Conservation (phyloP, 2,329 filamentous ascomycete species). For the Exserohilum rostratum region DNA sequence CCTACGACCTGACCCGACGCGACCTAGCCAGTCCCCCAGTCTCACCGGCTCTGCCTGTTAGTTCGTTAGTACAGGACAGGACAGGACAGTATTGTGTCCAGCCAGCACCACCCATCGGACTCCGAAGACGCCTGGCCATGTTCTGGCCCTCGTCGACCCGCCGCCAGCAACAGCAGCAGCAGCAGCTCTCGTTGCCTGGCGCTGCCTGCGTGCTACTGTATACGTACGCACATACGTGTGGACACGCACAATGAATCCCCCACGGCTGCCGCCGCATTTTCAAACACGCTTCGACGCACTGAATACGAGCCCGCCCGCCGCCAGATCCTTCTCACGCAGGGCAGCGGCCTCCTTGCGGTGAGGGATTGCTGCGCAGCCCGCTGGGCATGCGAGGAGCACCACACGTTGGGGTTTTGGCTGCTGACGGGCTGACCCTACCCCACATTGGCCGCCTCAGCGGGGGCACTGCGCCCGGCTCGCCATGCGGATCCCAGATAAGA, state of each 20-base stretch:
- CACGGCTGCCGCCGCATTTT: constrained; percentile 24
- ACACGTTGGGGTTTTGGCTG: constrained; percentile 9
- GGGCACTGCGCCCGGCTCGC: constrained; percentile 13
- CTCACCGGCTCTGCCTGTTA: constrained; percentile 24
- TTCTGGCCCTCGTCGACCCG: no score
- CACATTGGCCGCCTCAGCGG: constrained; percentile 18
- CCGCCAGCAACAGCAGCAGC: no score
- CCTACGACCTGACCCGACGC: constrained; percentile 16
- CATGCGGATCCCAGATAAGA: constrained; percentile 4
- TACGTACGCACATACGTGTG: no score
- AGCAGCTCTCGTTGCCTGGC: constrained; percentile 4
- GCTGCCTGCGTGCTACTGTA: no score
- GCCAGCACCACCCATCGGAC: constrained; percentile 32
- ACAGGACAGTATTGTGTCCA: no score
- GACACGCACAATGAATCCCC: no score
- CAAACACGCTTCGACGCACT: constrained; percentile 31
- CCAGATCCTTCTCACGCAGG: constrained; percentile 3
- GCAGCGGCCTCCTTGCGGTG: not conserved
- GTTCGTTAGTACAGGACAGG: no score
- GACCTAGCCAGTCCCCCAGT: no score
- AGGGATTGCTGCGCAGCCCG: constrained; percentile 4
- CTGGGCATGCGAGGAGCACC: constrained; percentile 1
- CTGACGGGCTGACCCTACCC: constrained; percentile 17
- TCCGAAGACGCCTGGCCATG: constrained; percentile 30
- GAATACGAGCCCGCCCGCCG: constrained; percentile 13